phyloP scores from a whole-genome alignment of 371 early-diverging fungal species.

The Caulochytrium protostelioides region DNA sequence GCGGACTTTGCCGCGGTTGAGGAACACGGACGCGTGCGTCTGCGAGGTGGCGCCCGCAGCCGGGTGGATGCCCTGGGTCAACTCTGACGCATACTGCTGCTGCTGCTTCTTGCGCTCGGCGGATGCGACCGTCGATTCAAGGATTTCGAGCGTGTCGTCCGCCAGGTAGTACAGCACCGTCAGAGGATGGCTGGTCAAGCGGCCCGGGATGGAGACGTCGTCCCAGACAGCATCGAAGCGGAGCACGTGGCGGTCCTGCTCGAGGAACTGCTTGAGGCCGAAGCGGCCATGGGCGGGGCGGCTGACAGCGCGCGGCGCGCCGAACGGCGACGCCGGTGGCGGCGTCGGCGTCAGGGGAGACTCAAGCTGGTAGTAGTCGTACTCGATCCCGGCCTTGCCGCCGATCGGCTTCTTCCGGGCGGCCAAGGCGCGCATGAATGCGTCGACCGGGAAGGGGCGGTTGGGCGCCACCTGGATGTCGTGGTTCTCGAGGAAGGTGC shows the following conservation, averaged over 20 bases:
- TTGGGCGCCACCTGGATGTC: slow-evolving; percentile 13
- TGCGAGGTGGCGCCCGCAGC: too few species aligned
- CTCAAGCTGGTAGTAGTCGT: slow-evolving; percentile 14
- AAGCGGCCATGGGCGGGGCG: too few species aligned
- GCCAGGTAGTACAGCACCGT: slow-evolving; percentile 29
- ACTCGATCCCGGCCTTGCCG: too few species aligned
- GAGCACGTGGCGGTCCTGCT: slow-evolving; percentile 32
- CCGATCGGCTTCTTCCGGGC: too few species aligned
- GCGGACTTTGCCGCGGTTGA: slow-evolving; percentile 20
- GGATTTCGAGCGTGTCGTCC: slow-evolving; percentile 32
- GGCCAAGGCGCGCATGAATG: too few species aligned
- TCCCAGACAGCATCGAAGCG: slow-evolving; percentile 37
- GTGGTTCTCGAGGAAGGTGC: slow-evolving; percentile 18
- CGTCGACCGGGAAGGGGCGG: slow-evolving; percentile 18
- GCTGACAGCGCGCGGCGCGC: slow-evolving; percentile 5
- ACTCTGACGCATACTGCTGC: too few species aligned
- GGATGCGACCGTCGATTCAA: slow-evolving; percentile 23
- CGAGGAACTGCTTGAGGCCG: slow-evolving; percentile 28
- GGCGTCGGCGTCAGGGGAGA: slow-evolving; percentile 24
- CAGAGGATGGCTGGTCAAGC: slow-evolving; percentile 30
- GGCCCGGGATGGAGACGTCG: slow-evolving; percentile 30
- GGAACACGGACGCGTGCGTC: slow-evolving; percentile 18
- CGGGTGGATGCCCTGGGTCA: too few species aligned
- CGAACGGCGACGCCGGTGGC: slow-evolving; percentile 3
- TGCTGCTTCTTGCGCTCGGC: too few species aligned